Conservation (phyloP, 306 rosid genomes). For the Adenanthera pavonina region DNA sequence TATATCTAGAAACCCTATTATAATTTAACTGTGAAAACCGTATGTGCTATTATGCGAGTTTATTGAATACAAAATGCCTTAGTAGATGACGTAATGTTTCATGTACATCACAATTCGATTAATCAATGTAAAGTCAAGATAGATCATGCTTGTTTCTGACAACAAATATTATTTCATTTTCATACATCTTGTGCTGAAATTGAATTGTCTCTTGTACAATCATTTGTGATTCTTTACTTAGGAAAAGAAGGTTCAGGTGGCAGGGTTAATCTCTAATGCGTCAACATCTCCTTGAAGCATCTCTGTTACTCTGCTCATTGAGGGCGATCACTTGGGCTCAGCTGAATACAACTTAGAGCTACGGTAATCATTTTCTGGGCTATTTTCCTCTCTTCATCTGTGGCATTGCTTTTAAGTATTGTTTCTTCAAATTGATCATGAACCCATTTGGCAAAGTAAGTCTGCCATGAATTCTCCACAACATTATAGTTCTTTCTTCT, state of each 20-base stretch:
- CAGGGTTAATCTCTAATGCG: neutral
- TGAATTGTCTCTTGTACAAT: neutral
- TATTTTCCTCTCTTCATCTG: constrained; percentile 13
- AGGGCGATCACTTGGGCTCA: constrained; percentile 25
- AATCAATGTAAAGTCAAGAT: neutral
- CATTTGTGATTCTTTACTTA: neutral
- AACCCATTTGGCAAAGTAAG: neutral
- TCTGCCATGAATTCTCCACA: neutral
- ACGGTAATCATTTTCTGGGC: constrained; percentile 21
- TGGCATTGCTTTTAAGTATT: neutral
- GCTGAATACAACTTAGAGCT: constrained; percentile 22
- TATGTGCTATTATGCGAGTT: neutral
- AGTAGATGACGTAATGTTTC: neutral
- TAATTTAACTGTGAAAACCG: neutral
- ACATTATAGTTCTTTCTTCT: neutral
- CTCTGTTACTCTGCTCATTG: constrained; percentile 24
- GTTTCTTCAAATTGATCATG: neutral
- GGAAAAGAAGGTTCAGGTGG: neutral
- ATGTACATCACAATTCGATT: neutral
- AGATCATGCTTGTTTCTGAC: neutral
- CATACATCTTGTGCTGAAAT: neutral
- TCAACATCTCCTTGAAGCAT: constrained; percentile 34
- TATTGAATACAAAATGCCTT: neutral
- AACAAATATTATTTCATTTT: neutral
- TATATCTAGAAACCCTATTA: neutral